Percentiles rank a stretch among this genome's conserved stretches.
These are phyloP conservation scores for Kluyveromyces lactis DNA, from an alignment of 805 yeast genomes.

Conservation along the genomic window DNA sequence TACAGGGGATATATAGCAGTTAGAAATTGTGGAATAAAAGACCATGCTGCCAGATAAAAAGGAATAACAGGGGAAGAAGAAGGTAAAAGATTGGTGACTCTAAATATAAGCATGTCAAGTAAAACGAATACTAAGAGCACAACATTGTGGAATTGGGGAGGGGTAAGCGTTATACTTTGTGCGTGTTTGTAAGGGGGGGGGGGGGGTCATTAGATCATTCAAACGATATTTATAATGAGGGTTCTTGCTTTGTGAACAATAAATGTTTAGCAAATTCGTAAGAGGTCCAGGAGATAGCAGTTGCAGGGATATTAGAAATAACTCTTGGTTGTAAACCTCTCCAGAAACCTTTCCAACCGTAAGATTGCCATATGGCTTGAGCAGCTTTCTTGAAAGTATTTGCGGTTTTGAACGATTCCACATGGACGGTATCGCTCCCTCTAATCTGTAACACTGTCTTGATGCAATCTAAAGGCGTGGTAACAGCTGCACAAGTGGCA, in stretches of 20 bases:
- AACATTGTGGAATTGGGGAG: too few relatives aligned
- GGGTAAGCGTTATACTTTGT: too few relatives aligned
- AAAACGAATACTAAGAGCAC: too few relatives aligned
- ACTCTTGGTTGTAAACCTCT: conserved; percentile 89
- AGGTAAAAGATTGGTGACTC: too few relatives aligned
- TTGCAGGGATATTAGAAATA: conserved; percentile 86
- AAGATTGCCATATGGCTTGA: conserved; percentile 48
- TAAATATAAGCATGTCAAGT: too few relatives aligned
- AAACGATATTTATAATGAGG: not conserved
- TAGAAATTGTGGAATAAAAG: too few relatives aligned
- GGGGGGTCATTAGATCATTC: not conserved
- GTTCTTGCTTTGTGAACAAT: conserved; percentile 11
- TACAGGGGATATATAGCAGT: too few relatives aligned
- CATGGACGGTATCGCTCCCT: conserved; percentile 39
- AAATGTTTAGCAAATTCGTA: conserved; percentile 86
- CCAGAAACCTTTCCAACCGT: conserved; percentile 60
- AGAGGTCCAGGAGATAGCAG: conserved; percentile 96
- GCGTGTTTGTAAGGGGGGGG: not conserved
- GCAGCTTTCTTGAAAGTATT: conserved; percentile 69
- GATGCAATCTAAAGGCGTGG: conserved; percentile 90
- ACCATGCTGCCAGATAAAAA: too few relatives aligned
- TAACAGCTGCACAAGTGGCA: conserved; percentile 87
- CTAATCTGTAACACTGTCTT: conserved; percentile 87
- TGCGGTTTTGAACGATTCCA: conserved; percentile 37
- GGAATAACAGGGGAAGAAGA: too few relatives aligned